A percentile compares a stretch with the other conserved stretches of the same genome.
Conservation (phyloP, 768 basidiomycete genomes). For the Sporobolomyces roseus region DNA sequence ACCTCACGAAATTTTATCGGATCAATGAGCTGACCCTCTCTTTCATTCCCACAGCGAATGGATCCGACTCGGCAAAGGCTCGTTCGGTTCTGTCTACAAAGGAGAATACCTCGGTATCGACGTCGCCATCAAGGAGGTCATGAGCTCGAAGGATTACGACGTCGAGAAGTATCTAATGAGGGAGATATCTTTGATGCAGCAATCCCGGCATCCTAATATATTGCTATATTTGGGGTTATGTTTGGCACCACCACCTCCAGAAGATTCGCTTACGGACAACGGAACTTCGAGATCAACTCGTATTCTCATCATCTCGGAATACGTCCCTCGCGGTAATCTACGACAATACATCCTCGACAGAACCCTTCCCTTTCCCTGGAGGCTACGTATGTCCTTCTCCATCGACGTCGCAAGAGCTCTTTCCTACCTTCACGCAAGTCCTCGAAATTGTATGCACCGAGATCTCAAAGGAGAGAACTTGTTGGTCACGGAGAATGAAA, state of each 20-base stretch:
- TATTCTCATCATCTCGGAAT: slow-evolving; percentile 94
- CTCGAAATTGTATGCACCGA: slow-evolving; percentile 60
- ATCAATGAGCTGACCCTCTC: too few relatives aligned
- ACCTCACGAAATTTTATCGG: too few relatives aligned
- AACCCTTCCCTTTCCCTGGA: slow-evolving; percentile 62
- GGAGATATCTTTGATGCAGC: slow-evolving; percentile 98
- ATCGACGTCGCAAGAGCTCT: slow-evolving; percentile 89
- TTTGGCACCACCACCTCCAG: slow-evolving; percentile 46
- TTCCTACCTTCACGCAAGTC: slow-evolving; percentile 83
- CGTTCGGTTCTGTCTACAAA: slow-evolving; percentile 89
- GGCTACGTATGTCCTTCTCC: slow-evolving; percentile 86
- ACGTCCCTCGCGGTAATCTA: slow-evolving; percentile 68
- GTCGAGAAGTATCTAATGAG: slow-evolving; percentile 96
- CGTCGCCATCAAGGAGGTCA: slow-evolving; percentile 62
- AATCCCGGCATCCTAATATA: slow-evolving; percentile 43
- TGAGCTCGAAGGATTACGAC: slow-evolving; percentile 85
- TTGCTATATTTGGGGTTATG: slow-evolving; percentile 89
- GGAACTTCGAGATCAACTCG: slow-evolving; percentile 50
- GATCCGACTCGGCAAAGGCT: slow-evolving; percentile 68
- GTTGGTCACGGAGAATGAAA: slow-evolving; percentile 86
- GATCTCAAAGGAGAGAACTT: slow-evolving; percentile 98
- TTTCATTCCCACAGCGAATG: slow-evolving; percentile 25
- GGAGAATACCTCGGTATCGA: slow-evolving; percentile 92
- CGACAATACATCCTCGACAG: slow-evolving; percentile 80
- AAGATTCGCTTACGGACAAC: not conserved